Conservation (phyloP, 805 yeast species). For the Cyberlindnera amylophila region DNA sequence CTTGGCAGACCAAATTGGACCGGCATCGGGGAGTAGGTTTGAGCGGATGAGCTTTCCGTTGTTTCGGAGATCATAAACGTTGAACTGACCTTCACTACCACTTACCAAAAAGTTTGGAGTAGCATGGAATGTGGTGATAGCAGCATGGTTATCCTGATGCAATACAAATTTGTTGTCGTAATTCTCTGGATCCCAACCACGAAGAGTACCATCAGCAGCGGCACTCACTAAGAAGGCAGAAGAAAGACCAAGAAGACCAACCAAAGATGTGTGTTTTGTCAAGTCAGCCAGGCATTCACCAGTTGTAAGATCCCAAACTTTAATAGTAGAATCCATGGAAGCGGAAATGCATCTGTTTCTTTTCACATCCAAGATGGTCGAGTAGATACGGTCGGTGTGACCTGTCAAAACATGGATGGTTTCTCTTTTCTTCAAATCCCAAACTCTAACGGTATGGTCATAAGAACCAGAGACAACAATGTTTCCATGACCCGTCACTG, state of each 20-base stretch:
- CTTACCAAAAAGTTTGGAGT: slow-evolving; percentile 80
- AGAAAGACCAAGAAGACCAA: slow-evolving; percentile 78
- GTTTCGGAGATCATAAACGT: slow-evolving; percentile 78
- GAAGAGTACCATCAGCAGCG: slow-evolving; percentile 89
- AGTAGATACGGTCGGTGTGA: slow-evolving; percentile 83
- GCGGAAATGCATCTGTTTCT: slow-evolving; percentile 85
- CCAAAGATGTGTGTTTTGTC: slow-evolving; percentile 86
- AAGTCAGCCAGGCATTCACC: slow-evolving; percentile 68
- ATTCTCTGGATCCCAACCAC: slow-evolving; percentile 88
- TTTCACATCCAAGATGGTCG: slow-evolving; percentile 76
- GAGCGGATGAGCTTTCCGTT: slow-evolving; percentile 64
- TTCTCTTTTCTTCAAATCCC: slow-evolving; percentile 77
- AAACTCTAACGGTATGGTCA: slow-evolving; percentile 84
- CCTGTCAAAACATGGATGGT: slow-evolving; percentile 76
- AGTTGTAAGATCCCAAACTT: slow-evolving; percentile 82
- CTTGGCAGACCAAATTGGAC: slow-evolving; percentile 92
- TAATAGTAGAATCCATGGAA: slow-evolving; percentile 82
- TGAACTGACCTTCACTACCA: slow-evolving; percentile 84
- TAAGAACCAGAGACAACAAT: slow-evolving; percentile 85
- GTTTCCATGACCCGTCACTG: slow-evolving; percentile 83
- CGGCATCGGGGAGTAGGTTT: slow-evolving; percentile 71
- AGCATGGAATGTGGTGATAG: slow-evolving; percentile 91
- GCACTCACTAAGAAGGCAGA: slow-evolving; percentile 82
- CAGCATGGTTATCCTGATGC: slow-evolving; percentile 73
- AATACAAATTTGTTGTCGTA: slow-evolving; percentile 64